Conservation (phyloP, 768 basidiomycete species). For the Suillus decipiens region DNA sequence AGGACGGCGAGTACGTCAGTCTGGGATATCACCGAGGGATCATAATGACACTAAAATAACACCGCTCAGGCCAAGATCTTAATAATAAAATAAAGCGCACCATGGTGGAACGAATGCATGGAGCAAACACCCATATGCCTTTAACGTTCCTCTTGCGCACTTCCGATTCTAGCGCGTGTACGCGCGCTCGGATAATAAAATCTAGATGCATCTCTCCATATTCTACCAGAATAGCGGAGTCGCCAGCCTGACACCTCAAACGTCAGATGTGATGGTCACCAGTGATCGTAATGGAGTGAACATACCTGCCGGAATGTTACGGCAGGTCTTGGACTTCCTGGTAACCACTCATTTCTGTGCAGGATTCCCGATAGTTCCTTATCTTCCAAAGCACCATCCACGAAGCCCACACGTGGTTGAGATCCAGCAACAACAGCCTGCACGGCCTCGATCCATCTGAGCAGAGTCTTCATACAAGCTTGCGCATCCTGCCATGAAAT, state of each 20-base stretch:
- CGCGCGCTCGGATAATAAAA: slow-evolving; percentile 52
- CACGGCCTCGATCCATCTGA: slow-evolving; percentile 35
- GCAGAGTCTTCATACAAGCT: slow-evolving; percentile 22
- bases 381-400: slow-evolving; percentile 2
- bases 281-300: not conserved
- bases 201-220: slow-evolving; percentile 58
- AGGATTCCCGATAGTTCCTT: slow-evolving; percentile 17
- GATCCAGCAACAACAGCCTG: slow-evolving; percentile 11
- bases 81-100: slow-evolving; percentile 31
- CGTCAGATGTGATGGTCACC: not conserved
- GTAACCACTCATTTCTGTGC: slow-evolving; percentile 6
- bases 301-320: slow-evolving; percentile 58
- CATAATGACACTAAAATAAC: slow-evolving; percentile 47
- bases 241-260: slow-evolving; percentile 49
- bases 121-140: slow-evolving; percentile 45
- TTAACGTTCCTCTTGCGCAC: slow-evolving; percentile 33
- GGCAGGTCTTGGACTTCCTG: slow-evolving; percentile 23
- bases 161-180: slow-evolving; percentile 54
- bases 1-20: slow-evolving; percentile 43
- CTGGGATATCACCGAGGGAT: slow-evolving; percentile 46
- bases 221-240: slow-evolving; percentile 63
- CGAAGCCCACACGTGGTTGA: not conserved
- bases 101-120: slow-evolving; percentile 61
- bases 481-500: slow-evolving; percentile 46
- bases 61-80: not conserved